Percentiles rank a stretch among this genome's conserved stretches.
phyloP scores from a whole-genome alignment of 305 asterid species.

The Solanum hybrid region DNA sequence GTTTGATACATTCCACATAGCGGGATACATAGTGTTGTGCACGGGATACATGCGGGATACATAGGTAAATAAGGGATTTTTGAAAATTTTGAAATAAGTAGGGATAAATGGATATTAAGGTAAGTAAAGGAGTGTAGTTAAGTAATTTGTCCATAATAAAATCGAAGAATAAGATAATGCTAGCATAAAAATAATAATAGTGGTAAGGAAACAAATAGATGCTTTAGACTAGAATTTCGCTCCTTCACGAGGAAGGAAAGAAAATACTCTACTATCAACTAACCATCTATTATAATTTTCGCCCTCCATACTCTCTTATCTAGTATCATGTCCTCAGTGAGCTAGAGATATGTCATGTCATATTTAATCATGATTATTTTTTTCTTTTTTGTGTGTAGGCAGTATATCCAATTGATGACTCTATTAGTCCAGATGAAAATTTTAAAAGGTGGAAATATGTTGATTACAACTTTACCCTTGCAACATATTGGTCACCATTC shows the following conservation, averaged over 20 bases:
- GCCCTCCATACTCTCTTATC: background rate
- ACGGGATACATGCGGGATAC: too few species aligned
- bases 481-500: slow-evolving; percentile 15
- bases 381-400: background rate
- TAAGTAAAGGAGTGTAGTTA: too few species aligned
- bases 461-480: slow-evolving; percentile 14
- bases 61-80: too few species aligned
- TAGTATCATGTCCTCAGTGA: background rate
- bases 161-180: background rate
- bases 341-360: background rate
- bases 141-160: background rate
- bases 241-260: background rate
- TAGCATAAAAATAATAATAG: background rate
- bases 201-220: background rate
- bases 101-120: too few species aligned
- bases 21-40: too few species aligned
- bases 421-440: slow-evolving; percentile 4
- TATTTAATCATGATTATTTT: background rate
- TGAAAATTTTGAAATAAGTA: too few species aligned
- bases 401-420: slow-evolving; percentile 16
- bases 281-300: background rate
- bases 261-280: background rate
- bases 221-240: background rate
- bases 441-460: slow-evolving; percentile 14
- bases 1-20: too few species aligned